phyloP scores from a whole-genome alignment of 768 basidiomycete genomes.

The Lactarius sanguifluus region DNA sequence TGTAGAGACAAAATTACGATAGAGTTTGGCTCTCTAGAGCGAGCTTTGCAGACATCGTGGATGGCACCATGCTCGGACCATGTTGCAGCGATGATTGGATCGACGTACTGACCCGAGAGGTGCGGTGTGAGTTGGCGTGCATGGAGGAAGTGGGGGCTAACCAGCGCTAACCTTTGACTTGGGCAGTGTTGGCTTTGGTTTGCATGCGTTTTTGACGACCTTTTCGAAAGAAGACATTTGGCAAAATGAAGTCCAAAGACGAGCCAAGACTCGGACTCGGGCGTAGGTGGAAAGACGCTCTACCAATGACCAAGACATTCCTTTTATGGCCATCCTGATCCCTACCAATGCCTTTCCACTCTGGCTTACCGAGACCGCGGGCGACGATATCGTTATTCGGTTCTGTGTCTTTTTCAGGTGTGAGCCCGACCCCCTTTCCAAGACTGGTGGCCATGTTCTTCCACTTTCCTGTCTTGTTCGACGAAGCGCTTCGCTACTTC shows the following conservation, averaged over 20 bases:
- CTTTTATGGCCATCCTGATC: not conserved
- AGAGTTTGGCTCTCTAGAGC: slow-evolving; percentile 88
- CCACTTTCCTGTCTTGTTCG: too few relatives aligned
- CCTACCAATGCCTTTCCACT: too few relatives aligned
- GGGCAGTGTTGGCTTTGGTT: slow-evolving; percentile 93
- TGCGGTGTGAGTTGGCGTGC: not conserved
- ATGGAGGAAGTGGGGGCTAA: not conserved
- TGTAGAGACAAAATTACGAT: slow-evolving; percentile 56
- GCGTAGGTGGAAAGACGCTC: too few relatives aligned
- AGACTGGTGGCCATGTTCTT: too few relatives aligned
- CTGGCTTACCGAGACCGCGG: too few relatives aligned
- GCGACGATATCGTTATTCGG: too few relatives aligned
- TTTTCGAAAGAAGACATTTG: slow-evolving; percentile 82
- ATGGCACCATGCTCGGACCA: slow-evolving; percentile 94
- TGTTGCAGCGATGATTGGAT: slow-evolving; percentile 95
- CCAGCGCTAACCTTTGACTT: slow-evolving; percentile 89
- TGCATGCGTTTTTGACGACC: slow-evolving; percentile 94
- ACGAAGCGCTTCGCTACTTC: too few relatives aligned
- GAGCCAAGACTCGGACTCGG: not conserved
- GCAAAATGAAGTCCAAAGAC: not conserved
- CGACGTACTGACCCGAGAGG: slow-evolving; percentile 71
- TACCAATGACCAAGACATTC: not conserved
- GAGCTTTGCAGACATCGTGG: slow-evolving; percentile 88
- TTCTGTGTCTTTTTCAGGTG: too few relatives aligned
- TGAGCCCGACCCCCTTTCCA: too few relatives aligned